Base-by-base conservation (phyloP, 192 early-diverging fungal species). In the Coemansia guatemalensis region DNA sequence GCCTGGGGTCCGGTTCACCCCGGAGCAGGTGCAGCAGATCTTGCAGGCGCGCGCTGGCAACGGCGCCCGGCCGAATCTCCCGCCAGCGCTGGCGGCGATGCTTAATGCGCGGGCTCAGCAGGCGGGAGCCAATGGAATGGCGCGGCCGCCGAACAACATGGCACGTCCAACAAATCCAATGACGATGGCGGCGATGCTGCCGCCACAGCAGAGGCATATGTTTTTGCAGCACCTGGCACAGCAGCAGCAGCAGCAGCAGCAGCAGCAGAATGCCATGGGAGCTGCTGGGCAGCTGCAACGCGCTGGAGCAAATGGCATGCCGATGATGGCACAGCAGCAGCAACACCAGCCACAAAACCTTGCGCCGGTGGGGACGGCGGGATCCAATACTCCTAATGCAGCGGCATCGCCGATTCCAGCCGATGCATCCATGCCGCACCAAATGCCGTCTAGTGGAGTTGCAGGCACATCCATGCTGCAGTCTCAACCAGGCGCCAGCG, bases 11-110 rank as follows among this genome's bases (percentile, higher is more conserved):
- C 66, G 72, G 24, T 52, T 80, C 22, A 74, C 77, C 14, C 77
- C 60, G 1, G 77, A 80, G 27, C 77, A 80, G 60, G 58, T 80
- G 11, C 72, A 73, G 60, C 67, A 64, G 52, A 63, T 80, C 1
- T 26, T 80, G 32, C 77, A 80, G 58, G 71, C 77, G 8, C 77
- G 77, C n/a, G 71, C 71, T n/a, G 71, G 56, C 2, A 76, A 64
- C 27, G 71, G 77, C 0, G 64, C 30, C 1, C 77, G 68, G 12
- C 71, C 72, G 8, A 69, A 69, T 11, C 56, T 80, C 32, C 35
- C 77, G 18, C 77, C 71, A 9, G 77, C 68, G 0, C 33, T 80
- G 60, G 77, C 77, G 1, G 75, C 75, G 0, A 67, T 68, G 59
- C 48, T 78, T 23, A 71, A 64, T 29, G 75, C 75, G 20, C 69